A percentile compares a stretch with the other conserved stretches of the same genome.
Evolutionary conservation across 352 stramenopile species (phyloP).

Genomic region (Globisporangium cederbergense): DNA sequence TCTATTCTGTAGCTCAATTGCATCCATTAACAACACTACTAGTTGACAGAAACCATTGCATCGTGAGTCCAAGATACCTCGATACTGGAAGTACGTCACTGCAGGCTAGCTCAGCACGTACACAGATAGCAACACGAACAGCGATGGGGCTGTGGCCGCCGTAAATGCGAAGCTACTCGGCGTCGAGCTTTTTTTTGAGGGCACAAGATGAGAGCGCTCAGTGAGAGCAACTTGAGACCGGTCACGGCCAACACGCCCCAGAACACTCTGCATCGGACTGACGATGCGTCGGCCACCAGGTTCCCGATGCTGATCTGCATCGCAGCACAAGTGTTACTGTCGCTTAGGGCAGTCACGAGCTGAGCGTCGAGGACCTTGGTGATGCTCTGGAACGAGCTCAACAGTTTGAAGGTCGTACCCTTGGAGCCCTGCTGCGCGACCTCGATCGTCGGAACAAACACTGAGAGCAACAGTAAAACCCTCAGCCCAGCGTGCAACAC

Average conservation of each 20-base stretch:
- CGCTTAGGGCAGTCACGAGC: slow-evolving; percentile 1
- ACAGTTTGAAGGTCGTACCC: slow-evolving; percentile 36
- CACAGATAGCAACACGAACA: slow-evolving; percentile 20
- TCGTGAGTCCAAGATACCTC: too few relatives aligned
- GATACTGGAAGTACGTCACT: slow-evolving; percentile 18
- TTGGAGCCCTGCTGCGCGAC: slow-evolving; percentile 40
- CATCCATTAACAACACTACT: too few relatives aligned
- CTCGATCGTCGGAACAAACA: slow-evolving; percentile 40
- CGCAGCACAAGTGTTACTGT: neutral
- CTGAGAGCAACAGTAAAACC: slow-evolving; percentile 25
- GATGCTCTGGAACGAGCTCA: slow-evolving; percentile 32
- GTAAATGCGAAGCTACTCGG: slow-evolving; percentile 42
- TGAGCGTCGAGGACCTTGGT: slow-evolving; percentile 27
- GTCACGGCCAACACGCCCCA: slow-evolving; percentile 17
- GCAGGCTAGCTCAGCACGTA: slow-evolving; percentile 24
- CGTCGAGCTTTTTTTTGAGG: slow-evolving; percentile 40
- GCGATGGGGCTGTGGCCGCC: slow-evolving; percentile 34
- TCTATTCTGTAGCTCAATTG: too few relatives aligned
- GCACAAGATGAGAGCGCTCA: slow-evolving; percentile 26
- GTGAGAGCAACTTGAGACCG: slow-evolving; percentile 18
- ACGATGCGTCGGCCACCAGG: slow-evolving; percentile 1
- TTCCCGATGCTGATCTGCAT: slow-evolving; percentile 15
- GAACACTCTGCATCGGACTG: slow-evolving; percentile 10
- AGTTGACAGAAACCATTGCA: too few relatives aligned
- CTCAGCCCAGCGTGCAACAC: slow-evolving; percentile 7